Evolutionary conservation across 495 filamentous ascomycete species (phyloP).

Genomic region (Cetradonia linearis): DNA sequence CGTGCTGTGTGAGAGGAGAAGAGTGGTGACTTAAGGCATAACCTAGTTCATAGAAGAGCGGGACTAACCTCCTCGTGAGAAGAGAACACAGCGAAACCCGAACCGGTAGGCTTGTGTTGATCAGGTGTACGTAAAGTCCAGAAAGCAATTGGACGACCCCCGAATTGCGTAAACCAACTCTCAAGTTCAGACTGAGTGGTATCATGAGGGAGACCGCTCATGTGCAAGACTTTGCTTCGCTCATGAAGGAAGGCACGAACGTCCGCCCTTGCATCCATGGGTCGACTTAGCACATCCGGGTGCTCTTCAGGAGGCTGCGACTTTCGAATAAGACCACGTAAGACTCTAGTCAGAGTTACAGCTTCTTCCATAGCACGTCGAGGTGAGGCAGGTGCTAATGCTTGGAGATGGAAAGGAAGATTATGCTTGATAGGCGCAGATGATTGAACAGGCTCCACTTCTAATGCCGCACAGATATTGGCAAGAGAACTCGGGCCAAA

Average conservation of each 20-base stretch:
- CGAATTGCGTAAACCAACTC: constrained; percentile 99
- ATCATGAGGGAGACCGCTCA: constrained; percentile 93
- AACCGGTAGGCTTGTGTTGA: constrained; percentile 96
- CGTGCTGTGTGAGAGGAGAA: background rate
- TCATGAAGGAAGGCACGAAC: constrained; percentile 93
- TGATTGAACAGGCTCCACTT: constrained; percentile 92
- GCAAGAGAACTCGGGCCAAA: constrained; percentile 90
- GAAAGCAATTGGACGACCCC: constrained; percentile 96
- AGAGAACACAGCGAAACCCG: constrained; percentile 95
- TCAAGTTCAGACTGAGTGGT: constrained; percentile 97
- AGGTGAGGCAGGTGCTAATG: constrained; percentile 90
- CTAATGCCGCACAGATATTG: constrained; percentile 94
- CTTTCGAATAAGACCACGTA: constrained; percentile 85
- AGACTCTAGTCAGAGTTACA: constrained; percentile 81
- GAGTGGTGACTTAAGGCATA: background rate
- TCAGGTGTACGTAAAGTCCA: constrained; percentile 97
- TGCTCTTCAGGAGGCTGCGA: constrained; percentile 90
- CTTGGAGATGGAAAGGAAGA: constrained; percentile 93
- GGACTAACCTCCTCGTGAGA: constrained; percentile 95
- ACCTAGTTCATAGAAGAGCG: background rate
- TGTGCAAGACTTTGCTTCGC: constrained; percentile 93
- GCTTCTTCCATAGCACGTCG: constrained; percentile 96
- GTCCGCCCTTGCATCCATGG: constrained; percentile 94
- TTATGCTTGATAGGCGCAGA: constrained; percentile 98
- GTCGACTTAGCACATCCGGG: constrained; percentile 82